These are phyloP conservation scores for Colletotrichum coccodes DNA, from an alignment of 2,329 filamentous ascomycete species.

Conservation along the genomic window DNA sequence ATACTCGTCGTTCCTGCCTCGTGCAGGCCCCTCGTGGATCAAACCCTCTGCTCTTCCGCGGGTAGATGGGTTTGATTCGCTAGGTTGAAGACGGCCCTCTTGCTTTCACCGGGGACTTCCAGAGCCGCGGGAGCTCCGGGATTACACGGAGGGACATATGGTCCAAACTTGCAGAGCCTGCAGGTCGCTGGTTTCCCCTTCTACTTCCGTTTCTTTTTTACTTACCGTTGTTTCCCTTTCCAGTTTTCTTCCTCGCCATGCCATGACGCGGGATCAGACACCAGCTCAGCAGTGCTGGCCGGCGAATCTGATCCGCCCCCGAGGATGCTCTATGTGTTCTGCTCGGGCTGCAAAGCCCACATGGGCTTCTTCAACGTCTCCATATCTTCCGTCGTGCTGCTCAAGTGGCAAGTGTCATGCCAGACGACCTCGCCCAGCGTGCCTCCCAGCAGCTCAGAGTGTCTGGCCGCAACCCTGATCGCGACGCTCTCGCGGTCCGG, in stretches of 20 bases:
- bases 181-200: not conserved
- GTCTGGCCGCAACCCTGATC: slow-evolving; percentile 62
- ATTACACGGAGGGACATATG: slow-evolving; percentile 62
- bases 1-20: slow-evolving; percentile 38
- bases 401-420: slow-evolving; percentile 67
- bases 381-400: slow-evolving; percentile 58
- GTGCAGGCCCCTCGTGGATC: not conserved
- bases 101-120: slow-evolving; percentile 57
- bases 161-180: slow-evolving; percentile 4
- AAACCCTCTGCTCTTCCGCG: slow-evolving; percentile 23
- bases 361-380: slow-evolving; percentile 60
- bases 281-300: slow-evolving; percentile 41
- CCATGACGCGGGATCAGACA: slow-evolving; percentile 41
- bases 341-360: slow-evolving; percentile 55
- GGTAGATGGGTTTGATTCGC: slow-evolving; percentile 51
- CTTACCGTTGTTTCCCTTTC: slow-evolving; percentile 1
- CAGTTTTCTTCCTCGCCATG: slow-evolving; percentile 50
- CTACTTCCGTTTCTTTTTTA: slow-evolving; percentile 1
- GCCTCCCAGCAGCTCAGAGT: slow-evolving; percentile 56
- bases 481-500: slow-evolving; percentile 66
- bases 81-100: slow-evolving; percentile 46
- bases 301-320: slow-evolving; percentile 12
- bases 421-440: slow-evolving; percentile 39
- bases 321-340: slow-evolving; percentile 53
- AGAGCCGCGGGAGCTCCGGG: slow-evolving; percentile 59